phyloP scores from a whole-genome alignment of 108 stramenopile species.

The Fistulifera solaris region DNA sequence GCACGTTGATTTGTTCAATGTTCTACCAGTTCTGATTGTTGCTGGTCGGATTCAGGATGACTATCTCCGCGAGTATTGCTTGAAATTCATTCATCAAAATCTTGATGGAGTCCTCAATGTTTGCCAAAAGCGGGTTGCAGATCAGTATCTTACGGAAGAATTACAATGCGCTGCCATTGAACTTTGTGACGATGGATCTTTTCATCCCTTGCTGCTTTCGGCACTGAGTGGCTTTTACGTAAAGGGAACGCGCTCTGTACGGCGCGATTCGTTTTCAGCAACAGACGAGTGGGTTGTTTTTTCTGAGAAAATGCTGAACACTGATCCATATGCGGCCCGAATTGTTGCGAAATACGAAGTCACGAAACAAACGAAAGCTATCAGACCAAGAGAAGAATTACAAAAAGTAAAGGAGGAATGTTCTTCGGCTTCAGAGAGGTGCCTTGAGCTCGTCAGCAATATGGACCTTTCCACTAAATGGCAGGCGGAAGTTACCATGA shows the following conservation, averaged over 20 bases:
- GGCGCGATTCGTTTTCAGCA: slow-evolving; percentile 15
- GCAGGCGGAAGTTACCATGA: neutral
- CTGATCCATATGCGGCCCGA: neutral
- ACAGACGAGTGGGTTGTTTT: slow-evolving; percentile 16
- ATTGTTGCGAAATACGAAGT: neutral
- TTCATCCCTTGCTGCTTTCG: slow-evolving; percentile 40
- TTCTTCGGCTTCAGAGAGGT: neutral
- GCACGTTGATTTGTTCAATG: slow-evolving; percentile 75
- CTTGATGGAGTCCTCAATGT: slow-evolving; percentile 73
- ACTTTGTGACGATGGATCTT: slow-evolving; percentile 23
- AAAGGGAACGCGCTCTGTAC: slow-evolving; percentile 13
- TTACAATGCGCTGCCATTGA: neutral
- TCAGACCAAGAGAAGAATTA: neutral
- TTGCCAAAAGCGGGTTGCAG: slow-evolving; percentile 42
- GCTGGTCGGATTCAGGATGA: slow-evolving; percentile 38
- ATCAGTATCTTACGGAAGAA: slow-evolving; percentile 41
- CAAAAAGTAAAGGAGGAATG: too few relatives aligned
- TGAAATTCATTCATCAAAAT: slow-evolving; percentile 55
- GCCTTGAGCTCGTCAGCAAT: slow-evolving; percentile 16
- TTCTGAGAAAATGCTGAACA: neutral
- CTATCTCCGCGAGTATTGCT: slow-evolving; percentile 42
- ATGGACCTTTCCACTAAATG: slow-evolving; percentile 27
- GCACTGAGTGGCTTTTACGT: slow-evolving; percentile 14
- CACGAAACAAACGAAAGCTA: neutral
- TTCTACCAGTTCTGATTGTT: slow-evolving; percentile 50